Conservation (phyloP, 2,329 filamentous ascomycete genomes). For the Colletotrichum filicis region DNA sequence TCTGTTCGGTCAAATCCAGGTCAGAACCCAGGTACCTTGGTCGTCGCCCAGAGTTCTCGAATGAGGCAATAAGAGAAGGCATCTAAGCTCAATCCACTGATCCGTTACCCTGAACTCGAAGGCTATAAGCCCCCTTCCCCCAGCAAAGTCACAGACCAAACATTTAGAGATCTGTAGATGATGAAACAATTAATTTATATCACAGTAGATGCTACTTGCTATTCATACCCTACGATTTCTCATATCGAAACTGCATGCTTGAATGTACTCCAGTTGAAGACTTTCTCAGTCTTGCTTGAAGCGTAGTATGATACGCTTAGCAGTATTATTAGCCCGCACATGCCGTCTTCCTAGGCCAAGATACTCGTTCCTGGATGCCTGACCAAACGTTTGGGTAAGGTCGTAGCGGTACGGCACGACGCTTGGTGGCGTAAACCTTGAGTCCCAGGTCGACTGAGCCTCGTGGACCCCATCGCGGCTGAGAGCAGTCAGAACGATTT, state of each 20-base stretch:
- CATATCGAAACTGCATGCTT: background rate
- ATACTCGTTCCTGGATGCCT: background rate
- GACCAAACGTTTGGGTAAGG: background rate
- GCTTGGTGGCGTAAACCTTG: background rate
- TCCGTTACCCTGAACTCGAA: no score
- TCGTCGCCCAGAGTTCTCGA: background rate
- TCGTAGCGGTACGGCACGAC: background rate
- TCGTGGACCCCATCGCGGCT: background rate
- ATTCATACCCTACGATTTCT: background rate
- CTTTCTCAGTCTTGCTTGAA: background rate
- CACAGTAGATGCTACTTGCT: background rate
- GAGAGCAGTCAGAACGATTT: background rate
- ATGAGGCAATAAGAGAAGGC: background rate
- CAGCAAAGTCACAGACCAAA: background rate
- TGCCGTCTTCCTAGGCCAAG: background rate
- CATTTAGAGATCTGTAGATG: no score
- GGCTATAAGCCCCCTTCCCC: background rate
- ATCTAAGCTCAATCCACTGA: background rate
- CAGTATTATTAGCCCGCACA: background rate
- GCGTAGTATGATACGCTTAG: background rate
- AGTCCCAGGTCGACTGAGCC: background rate
- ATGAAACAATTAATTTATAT: background rate
- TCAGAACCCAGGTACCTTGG: no score
- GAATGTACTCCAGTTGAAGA: background rate
- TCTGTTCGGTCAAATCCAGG: background rate